Percentiles rank a stretch among this genome's conserved stretches.
Evolutionary conservation across 495 filamentous ascomycete species (phyloP).

Genomic region (Podospora conica): DNA sequence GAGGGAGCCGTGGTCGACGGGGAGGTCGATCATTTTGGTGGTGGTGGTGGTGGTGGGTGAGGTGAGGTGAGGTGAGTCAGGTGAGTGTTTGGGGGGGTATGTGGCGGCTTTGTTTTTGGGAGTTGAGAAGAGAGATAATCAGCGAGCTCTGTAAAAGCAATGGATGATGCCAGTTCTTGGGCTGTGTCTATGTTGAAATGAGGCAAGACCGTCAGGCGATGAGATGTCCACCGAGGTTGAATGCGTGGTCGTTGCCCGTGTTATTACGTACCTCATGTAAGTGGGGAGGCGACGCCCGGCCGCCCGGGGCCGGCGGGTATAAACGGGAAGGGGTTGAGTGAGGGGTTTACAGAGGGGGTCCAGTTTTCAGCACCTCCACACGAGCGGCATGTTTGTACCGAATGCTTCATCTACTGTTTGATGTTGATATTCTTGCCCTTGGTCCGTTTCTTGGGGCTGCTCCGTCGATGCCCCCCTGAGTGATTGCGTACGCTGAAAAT

Average conservation of each 20-base stretch:
- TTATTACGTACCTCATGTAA: not conserved
- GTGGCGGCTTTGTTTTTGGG: not conserved
- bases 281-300: not conserved
- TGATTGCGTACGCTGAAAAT: not conserved
- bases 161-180: not conserved
- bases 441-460: not conserved
- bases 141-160: not conserved
- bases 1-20: conserved; percentile 61
- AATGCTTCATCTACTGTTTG: not conserved
- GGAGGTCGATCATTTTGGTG: conserved; percentile 30
- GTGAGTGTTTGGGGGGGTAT: not conserved
- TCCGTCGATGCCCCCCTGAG: not conserved
- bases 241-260: not conserved
- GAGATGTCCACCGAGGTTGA: not conserved
- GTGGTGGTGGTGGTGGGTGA: not conserved
- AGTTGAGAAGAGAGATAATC: too few species aligned
- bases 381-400: not conserved
- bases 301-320: not conserved
- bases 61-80: not conserved
- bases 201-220: not conserved
- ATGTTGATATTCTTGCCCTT: not conserved
- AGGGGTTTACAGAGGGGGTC: not conserved
- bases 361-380: not conserved
- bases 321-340: not conserved
- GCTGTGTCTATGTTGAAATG: not conserved